phyloP scores from a whole-genome alignment of 2,329 filamentous ascomycete species.

The Epichloe brachyelytri region DNA sequence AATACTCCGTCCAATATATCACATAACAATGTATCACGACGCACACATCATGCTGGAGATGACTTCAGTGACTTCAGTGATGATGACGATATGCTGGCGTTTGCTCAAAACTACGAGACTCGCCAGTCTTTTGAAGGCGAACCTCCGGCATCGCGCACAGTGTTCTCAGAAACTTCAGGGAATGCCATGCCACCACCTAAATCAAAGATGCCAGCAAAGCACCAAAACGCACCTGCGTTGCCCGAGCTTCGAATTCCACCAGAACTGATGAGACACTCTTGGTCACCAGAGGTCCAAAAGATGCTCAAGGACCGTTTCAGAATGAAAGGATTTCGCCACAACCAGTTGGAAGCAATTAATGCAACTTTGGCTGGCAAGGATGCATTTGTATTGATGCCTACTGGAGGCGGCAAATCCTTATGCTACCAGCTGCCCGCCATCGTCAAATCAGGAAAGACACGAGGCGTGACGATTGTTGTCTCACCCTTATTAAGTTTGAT shows the following conservation, averaged over 20 bases:
- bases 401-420: conserved; percentile 88
- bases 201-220: conserved; percentile 20
- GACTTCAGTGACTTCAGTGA: conserved; percentile 36
- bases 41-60: conserved; percentile 14
- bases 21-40: not conserved
- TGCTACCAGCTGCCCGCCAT: conserved; percentile 93
- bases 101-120: conserved; percentile 37
- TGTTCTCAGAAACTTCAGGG: conserved; percentile 36
- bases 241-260: conserved; percentile 28
- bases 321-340: conserved; percentile 74
- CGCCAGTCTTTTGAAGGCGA: conserved; percentile 19
- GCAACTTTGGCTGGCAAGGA: conserved; percentile 78
- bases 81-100: conserved; percentile 38
- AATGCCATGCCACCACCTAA: conserved; percentile 25
- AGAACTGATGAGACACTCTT: conserved; percentile 53
- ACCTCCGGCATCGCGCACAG: conserved; percentile 19
- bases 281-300: conserved; percentile 74
- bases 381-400: conserved; percentile 94
- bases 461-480: conserved; percentile 84
- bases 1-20: not conserved
- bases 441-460: conserved; percentile 65
- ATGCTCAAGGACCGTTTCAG: conserved; percentile 75
- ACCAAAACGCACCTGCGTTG: conserved; percentile 12
- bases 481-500: conserved; percentile 90
- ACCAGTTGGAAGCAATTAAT: conserved; percentile 93